Base-by-base conservation (phyloP, 2,329 filamentous ascomycete species). In the Lithohypha guttulata region DNA sequence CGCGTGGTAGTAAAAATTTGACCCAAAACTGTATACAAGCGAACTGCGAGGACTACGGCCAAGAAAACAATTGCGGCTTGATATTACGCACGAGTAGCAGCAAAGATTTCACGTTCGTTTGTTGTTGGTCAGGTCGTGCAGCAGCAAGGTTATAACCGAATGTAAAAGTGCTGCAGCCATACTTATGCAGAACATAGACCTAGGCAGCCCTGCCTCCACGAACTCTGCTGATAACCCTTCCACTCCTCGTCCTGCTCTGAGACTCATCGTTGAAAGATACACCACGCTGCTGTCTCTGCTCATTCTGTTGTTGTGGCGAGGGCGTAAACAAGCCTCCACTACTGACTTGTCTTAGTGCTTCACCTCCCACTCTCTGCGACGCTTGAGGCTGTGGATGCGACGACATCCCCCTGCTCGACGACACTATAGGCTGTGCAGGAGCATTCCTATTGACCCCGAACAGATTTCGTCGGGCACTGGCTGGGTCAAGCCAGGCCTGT, bases 201-300 rank as follows among this genome's bases (percentile, higher is more conserved):
- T 18, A 19, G 13, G 26, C 7, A 56, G 51, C 65, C 63, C 8
- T 63, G 63, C 45, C 34, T 23, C 23, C 14, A 32, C 32, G 8
- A 36, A 28, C 13, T 26, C 38, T 19, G 23, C 20, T 19, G 13
- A 34, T n/a, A 5, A 41, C 13, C 42, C 43, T 41, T 26, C 41
- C 42, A 41, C 36, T 46, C 34, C 39, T 43, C n/a, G 34, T 46
- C 41, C 34, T 13, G 31, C 37, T 22, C 19, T 31, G 26, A 2
- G 40, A 27, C 13, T 34, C 38, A 4, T 39, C 26, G 13, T 9
- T 23, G 5, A 27, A 30, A 6, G 11, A 13, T 14, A 9, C 10
- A 9, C 13, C 21, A 4, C n/a, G 25, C 20, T 21, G 35, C 15
- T 14, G 26, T 15, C 35, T 29, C 35, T 22, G 26, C 17, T 22